Base-by-base conservation (phyloP, 2,329 filamentous ascomycete species). In the Tolypocladium ovalisporum region DNA sequence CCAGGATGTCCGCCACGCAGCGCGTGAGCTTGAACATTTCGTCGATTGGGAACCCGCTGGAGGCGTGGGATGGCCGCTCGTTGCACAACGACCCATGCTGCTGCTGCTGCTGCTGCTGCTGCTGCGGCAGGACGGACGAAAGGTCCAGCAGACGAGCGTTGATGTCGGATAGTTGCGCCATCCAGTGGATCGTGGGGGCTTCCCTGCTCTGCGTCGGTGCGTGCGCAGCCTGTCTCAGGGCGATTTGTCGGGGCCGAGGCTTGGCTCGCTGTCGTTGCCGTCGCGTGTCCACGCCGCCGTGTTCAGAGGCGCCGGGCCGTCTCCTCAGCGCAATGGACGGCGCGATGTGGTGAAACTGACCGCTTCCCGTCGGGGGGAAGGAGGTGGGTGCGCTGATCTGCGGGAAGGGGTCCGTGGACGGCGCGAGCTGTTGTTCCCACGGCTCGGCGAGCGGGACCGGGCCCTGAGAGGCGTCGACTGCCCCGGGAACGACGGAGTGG, bases 21-120 rank as follows among this genome's bases (percentile, higher is more conserved):
- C 69, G 68, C 5, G 73, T 75, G 29, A 75, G 65, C 56, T 71
- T 67, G 63, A 75, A 76, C 64, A 76, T 70, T 39, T 70, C 68
- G 52, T 75, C 71, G 37, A 76, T 68, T 3, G 73, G 73, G 52
- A 76, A 76, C 29, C 64, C 68, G 57, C 60, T 58, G 29, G 56
- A 58, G 44, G 59, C 66, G 40, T 32, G 39, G 60, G 66, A 57
- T 58, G 62, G 57, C 63, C 64, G 35, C 64, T 62, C 65, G 34
- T 62, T 63, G 35, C 61, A 61, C 5, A 56, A 58, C 47, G 57
- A 56, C n/a, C 66, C 63, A 44, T 65, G 61, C 40, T 65, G 65
- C 55, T 65, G 60, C 3, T 70, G 68, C 40, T 65, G 65, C 55
- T 65, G 60, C 3, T 70, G 68, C 52, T 64, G 62, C 40, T 64